Base-by-base conservation (phyloP, 768 basidiomycete species). In the Dendrothele bispora region DNA sequence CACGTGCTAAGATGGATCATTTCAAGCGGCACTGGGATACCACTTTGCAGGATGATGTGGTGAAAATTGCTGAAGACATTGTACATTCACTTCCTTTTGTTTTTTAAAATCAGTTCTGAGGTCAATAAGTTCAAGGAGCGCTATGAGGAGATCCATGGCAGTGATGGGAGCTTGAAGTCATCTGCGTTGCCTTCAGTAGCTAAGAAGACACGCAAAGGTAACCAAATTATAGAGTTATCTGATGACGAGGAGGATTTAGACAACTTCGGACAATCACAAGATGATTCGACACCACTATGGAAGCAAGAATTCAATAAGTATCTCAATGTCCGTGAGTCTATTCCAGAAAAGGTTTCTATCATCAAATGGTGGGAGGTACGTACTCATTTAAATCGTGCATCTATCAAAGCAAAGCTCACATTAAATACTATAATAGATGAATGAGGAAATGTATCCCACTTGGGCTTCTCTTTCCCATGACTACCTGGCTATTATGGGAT, bases 401-500 rank as follows among this genome's bases (percentile, higher is more conserved):
- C n/a, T n/a, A n/a, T n/a, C n/a, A n/a, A n/a, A n/a, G n/a, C n/a
- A n/a, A n/a, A n/a, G 37, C 14, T 24, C 8, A 36, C 7, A 7
- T 28, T 21, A 14, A 14, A 20, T 32, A 15, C 35, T 24, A 34
- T 15, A 27, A 17, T 24, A 66, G 64, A 22, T 52, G 1, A 65
- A 70, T 52, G 38, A 55, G 4, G 24, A 29, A 3, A 49, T 55
- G 2, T 65, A 65, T 49, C 68, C 63, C 3, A 58, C 60, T 1
- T 72, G 68, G 69, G 63, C 62, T 0, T 66, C 66, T 0, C 57
- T 73, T 2, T 67, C 71, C 7, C 48, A 55, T 7, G 70, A 74
- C 46, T 66, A 67, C 22, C 60, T 74, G 7, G 39, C 67, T 2
- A 63, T 75, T 21, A 71, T 72, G 66, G 65, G 66, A 7, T 65